Percentiles rank a stretch among this genome's conserved stretches.
These are phyloP conservation scores for Schwanniomyces occidentalis DNA, from an alignment of 805 yeast genomes.

Conservation along the genomic window DNA sequence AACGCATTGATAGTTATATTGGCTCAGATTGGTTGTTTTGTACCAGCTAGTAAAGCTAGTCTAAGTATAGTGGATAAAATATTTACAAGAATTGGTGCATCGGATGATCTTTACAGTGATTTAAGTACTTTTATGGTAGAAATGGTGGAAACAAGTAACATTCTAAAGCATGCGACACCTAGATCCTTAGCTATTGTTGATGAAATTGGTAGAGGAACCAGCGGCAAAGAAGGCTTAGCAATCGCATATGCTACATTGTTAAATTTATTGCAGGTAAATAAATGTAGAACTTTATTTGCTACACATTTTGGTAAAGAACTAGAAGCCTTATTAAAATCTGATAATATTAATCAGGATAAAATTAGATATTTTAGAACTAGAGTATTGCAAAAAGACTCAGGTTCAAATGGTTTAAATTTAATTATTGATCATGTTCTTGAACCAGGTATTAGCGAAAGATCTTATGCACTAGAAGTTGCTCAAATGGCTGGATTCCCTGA, in stretches of 20 bases:
- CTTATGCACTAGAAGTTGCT: slow-evolving; percentile 79
- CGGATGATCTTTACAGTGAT: slow-evolving; percentile 73
- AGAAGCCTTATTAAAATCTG: slow-evolving; percentile 33
- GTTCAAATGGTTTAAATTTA: slow-evolving; percentile 21
- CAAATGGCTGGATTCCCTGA: slow-evolving; percentile 76
- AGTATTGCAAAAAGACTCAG: slow-evolving; percentile 17
- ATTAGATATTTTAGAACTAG: slow-evolving; percentile 33
- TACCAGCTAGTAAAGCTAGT: slow-evolving; percentile 62
- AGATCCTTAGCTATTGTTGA: slow-evolving; percentile 67
- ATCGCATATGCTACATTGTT: slow-evolving; percentile 76
- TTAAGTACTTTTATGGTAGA: slow-evolving; percentile 89
- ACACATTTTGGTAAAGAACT: slow-evolving; percentile 67
- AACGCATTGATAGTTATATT: slow-evolving; percentile 68
- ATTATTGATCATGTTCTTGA: slow-evolving; percentile 56
- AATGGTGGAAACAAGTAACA: slow-evolving; percentile 64
- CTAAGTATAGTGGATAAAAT: slow-evolving; percentile 74
- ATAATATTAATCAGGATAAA: slow-evolving; percentile 24
- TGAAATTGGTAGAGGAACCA: slow-evolving; percentile 86
- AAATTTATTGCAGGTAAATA: slow-evolving; percentile 52
- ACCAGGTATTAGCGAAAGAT: slow-evolving; percentile 69
- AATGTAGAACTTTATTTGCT: slow-evolving; percentile 81
- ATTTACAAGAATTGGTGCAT: slow-evolving; percentile 84
- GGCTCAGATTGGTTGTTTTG: slow-evolving; percentile 74
- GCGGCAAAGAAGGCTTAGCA: slow-evolving; percentile 80
- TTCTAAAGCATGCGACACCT: slow-evolving; percentile 54